phyloP scores from a whole-genome alignment of 176 grass and related monocot genomes.

The Triticum timopheevii region DNA sequence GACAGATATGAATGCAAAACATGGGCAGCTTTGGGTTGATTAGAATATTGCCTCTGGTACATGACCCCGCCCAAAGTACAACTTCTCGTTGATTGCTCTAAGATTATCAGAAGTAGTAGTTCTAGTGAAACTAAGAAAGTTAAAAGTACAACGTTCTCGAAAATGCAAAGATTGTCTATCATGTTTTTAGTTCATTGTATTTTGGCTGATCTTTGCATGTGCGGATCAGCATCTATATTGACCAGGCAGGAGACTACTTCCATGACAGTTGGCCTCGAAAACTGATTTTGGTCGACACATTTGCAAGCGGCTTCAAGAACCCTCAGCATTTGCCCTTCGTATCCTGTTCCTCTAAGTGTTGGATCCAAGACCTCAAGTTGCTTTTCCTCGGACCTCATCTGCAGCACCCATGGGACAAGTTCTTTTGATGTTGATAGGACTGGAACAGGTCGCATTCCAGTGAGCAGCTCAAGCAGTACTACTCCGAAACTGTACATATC shows the following conservation, averaged over 20 bases:
- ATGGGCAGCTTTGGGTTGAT: no score
- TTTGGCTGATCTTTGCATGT: constrained; percentile 21
- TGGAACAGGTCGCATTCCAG: constrained; percentile 70
- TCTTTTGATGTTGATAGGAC: constrained; percentile 46
- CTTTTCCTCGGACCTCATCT: constrained; percentile 44
- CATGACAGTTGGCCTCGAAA: constrained; percentile 48
- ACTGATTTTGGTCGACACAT: constrained; percentile 58
- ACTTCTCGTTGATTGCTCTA: background rate
- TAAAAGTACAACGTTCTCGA: background rate
- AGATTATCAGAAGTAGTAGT: background rate
- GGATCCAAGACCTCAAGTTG: constrained; percentile 52
- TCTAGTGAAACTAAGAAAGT: background rate
- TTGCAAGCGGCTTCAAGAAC: constrained; percentile 65
- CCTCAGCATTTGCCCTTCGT: constrained; percentile 63
- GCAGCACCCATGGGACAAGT: constrained; percentile 58
- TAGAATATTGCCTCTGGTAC: no score
- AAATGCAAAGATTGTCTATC: constrained; percentile 21
- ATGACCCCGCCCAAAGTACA: no score
- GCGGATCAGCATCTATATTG: constrained; percentile 14
- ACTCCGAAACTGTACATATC: constrained; percentile 89
- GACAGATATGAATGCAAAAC: no score
- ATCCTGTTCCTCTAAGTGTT: constrained; percentile 39
- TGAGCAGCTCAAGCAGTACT: constrained; percentile 76
- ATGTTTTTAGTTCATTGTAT: background rate
- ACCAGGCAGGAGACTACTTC: constrained; percentile 55